Evolutionary conservation across 495 filamentous ascomycete genomes (phyloP).

Genomic region (Hyaloscypha variabilis): DNA sequence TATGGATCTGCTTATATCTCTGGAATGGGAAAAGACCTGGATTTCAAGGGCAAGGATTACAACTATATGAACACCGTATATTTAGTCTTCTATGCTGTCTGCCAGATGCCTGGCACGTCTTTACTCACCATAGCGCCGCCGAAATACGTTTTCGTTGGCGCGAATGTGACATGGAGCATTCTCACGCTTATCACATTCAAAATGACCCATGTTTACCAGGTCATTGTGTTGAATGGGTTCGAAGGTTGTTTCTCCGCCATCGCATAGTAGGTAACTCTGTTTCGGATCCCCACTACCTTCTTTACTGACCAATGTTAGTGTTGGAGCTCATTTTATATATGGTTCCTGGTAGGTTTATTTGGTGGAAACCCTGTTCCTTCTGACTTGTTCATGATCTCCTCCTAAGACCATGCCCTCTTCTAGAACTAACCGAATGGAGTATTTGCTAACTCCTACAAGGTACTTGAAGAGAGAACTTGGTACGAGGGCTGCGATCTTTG

Average conservation of each 20-base stretch:
- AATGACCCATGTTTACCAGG: constrained; percentile 8
- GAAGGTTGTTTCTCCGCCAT: constrained; percentile 10
- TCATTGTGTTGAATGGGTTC: constrained; percentile 8
- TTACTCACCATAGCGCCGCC: constrained; percentile 8
- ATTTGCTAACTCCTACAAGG: too few relatives aligned
- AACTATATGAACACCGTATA: constrained; percentile 45
- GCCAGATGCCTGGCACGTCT: constrained; percentile 35
- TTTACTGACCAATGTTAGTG: not conserved
- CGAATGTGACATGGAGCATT: constrained; percentile 9
- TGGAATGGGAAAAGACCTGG: constrained; percentile 40
- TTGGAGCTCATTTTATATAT: constrained; percentile 19
- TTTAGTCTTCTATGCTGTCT: constrained; percentile 42
- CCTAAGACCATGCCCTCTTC: too few relatives aligned
- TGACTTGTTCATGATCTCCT: too few relatives aligned
- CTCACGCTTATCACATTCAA: constrained; percentile 11
- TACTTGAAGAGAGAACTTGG: constrained; percentile 55
- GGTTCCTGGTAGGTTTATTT: constrained; percentile 21
- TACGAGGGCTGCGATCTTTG: constrained; percentile 66
- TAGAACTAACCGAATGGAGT: too few relatives aligned
- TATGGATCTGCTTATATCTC: constrained; percentile 44
- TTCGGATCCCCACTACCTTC: not conserved
- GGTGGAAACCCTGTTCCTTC: too few relatives aligned
- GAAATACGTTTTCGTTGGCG: constrained; percentile 9
- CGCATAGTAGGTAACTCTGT: constrained; percentile 3
- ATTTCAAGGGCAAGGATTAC: constrained; percentile 41